Conservation (phyloP, 2,329 filamentous ascomycete genomes). For the Ceratocystis papillata region DNA sequence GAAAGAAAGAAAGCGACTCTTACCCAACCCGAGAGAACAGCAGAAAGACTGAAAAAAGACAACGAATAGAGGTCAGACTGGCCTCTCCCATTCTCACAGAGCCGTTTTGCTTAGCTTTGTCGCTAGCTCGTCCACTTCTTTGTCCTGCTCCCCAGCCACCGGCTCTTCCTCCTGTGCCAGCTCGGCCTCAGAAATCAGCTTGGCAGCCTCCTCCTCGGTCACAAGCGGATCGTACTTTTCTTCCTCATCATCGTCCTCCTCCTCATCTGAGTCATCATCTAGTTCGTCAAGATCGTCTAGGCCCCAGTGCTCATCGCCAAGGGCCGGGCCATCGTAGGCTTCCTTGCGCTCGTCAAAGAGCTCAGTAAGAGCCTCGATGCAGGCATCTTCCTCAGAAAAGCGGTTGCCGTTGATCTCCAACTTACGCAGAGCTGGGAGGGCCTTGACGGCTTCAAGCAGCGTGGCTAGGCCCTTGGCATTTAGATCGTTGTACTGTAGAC, state of each 20-base stretch:
- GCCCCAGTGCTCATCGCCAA: constrained; percentile 73
- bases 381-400: constrained; percentile 73
- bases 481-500: constrained; percentile 92
- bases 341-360: constrained; percentile 71
- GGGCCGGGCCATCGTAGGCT: constrained; percentile 50
- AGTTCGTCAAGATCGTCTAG: constrained; percentile 79
- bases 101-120: constrained; percentile 62
- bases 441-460: constrained; percentile 56
- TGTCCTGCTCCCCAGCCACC: constrained; percentile 58
- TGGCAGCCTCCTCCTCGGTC: constrained; percentile 56
- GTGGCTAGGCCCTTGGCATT: constrained; percentile 61
- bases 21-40: not conserved
- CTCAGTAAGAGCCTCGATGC: constrained; percentile 55
- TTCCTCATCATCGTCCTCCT: constrained; percentile 58
- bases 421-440: constrained; percentile 66
- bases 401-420: constrained; percentile 96
- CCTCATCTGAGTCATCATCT: constrained; percentile 59
- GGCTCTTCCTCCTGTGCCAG: constrained; percentile 64
- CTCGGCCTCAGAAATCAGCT: constrained; percentile 53
- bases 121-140: constrained; percentile 71
- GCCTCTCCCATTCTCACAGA: constrained; percentile 33
- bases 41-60: not conserved
- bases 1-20: not conserved
- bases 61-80: not conserved
- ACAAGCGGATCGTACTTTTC: constrained; percentile 47